Evolutionary conservation across 73 alveolate species (phyloP).

Genomic region (Paramecium biaurelia): DNA sequence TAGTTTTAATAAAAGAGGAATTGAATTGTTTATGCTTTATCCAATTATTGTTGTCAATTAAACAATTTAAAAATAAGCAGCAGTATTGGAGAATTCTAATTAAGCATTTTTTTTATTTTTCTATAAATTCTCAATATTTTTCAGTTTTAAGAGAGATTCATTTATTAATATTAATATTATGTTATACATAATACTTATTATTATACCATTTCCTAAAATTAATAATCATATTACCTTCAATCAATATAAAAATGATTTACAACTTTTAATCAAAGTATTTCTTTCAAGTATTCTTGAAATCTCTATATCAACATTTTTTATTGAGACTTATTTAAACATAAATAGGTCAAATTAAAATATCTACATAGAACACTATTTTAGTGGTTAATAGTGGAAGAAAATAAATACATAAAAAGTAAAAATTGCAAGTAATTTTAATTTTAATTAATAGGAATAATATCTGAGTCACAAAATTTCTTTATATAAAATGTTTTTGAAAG

Average conservation of each 20-base stretch:
- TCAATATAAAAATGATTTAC: background rate
- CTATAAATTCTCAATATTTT: background rate
- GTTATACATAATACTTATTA: too few species aligned
- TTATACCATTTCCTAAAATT: too few species aligned
- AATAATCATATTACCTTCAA: too few species aligned
- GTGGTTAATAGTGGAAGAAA: too few species aligned
- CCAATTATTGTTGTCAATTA: background rate
- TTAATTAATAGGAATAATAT: background rate
- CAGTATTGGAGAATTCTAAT: background rate
- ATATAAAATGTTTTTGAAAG: background rate
- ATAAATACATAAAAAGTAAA: too few species aligned
- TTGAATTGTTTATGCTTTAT: background rate
- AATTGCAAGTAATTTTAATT: background rate
- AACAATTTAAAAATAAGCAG: background rate
- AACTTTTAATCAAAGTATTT: too few species aligned
- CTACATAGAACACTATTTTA: background rate
- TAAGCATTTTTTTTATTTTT: background rate
- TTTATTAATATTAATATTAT: too few species aligned
- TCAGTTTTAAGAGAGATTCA: background rate
- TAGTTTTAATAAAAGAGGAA: background rate
- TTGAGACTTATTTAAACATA: background rate
- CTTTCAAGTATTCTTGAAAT: background rate
- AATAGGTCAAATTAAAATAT: background rate
- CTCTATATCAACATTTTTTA: too few species aligned
- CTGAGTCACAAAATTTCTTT: background rate